Base-by-base conservation (phyloP, 2,329 filamentous ascomycete species). In the Furcasterigmium furcatum region DNA sequence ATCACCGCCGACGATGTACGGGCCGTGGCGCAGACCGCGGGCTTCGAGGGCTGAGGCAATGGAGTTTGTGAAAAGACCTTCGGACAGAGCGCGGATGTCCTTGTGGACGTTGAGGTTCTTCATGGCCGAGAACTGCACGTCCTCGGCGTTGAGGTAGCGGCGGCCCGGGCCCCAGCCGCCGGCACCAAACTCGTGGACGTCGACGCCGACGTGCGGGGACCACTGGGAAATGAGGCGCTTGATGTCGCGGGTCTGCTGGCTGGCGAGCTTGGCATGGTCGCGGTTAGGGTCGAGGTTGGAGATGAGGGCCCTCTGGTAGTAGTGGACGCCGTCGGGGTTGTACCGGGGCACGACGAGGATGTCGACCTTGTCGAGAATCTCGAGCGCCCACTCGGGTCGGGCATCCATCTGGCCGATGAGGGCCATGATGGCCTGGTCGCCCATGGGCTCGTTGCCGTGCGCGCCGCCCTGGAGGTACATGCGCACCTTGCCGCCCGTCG, bases 71-170 rank as follows among this genome's bases (percentile, higher is more conserved):
- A 46, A 49, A 18, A 49, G 44, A 13, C 44, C 43, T 16, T 49
- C 44, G 16, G 36, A 30, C 14, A 49, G 39, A 21, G 18, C 21
- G 14, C 47, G 43, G 9, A 49, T 39, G 12, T 49, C 47, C 4
- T 25, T 16, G 29, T 40, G 43, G 35, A 49, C 39, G 29, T 49
- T 49, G 39, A 36, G 47, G 36, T 49, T 49, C 40, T 49, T 49
- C 4, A 43, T 40, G 4, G 39, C 38, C 3, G 44, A 46, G 25
- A 49, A 20, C 13, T 46, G 47, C 13, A 41, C 25, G n/a, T 49
- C 47, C 13, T 49, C 38, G 2, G 44, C 38, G 24, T 46, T 44
- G 27, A 49, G 25, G 19, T 22, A 39, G 19, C 16, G 19, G 18
- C 30, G 25, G 14, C 39, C 38, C 6, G 43, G 29, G 5, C 47